Conservation (phyloP, 345 rosid species). For the Raphanus raphanistrum region DNA sequence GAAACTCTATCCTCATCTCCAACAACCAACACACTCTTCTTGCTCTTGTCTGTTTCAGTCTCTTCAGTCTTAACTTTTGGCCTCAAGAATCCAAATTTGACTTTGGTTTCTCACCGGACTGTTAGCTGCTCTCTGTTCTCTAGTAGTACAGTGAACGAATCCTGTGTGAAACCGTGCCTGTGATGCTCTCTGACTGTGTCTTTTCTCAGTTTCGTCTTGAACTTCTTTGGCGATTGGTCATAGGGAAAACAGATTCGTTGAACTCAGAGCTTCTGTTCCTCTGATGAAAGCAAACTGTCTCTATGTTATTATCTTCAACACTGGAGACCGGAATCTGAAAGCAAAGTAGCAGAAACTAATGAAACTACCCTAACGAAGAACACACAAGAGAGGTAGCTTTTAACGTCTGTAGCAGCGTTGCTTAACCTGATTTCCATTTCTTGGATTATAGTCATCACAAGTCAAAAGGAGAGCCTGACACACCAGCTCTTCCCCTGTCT, state of each 20-base stretch:
- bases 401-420: no score
- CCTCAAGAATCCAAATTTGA: constrained; percentile 6
- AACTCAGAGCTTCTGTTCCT: constrained; percentile 73
- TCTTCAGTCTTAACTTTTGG: background rate
- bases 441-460: no score
- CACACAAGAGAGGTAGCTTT: no score
- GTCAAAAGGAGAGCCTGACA: no score
- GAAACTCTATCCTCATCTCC: constrained; percentile 46
- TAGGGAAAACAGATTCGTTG: no score
- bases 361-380: no score
- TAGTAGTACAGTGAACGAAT: constrained; percentile 38
- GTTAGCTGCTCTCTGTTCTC: constrained; percentile 43
- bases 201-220: constrained; percentile 47
- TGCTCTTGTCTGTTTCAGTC: constrained; percentile 26
- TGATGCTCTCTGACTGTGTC: constrained; percentile 46
- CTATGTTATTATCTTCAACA: constrained; percentile 46
- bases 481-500: no score
- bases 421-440: no score
- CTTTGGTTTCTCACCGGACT: constrained; percentile 18
- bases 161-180: constrained; percentile 47
- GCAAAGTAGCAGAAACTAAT: no score
- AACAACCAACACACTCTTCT: constrained; percentile 27
- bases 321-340: constrained; percentile 50
- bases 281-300: constrained; percentile 60
- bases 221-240: no score